Percentiles rank a stretch among this genome's conserved stretches.
phyloP scores from a whole-genome alignment of 2,329 filamentous ascomycete genomes.

The Claviceps paspali region DNA sequence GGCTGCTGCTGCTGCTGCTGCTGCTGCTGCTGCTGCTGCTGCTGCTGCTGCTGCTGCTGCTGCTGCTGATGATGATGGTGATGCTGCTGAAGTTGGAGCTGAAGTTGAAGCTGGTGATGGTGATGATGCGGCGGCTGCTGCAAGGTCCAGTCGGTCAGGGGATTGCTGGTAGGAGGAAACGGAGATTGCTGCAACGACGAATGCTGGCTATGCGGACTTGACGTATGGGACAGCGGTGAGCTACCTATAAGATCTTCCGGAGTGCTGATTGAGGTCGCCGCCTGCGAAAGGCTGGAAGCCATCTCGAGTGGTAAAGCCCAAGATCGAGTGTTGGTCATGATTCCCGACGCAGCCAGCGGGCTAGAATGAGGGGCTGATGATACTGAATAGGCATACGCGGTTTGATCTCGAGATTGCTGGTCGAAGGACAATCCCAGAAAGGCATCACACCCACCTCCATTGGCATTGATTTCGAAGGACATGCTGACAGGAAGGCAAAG shows the following conservation, averaged over 20 bases:
- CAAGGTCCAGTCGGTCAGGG: conserved; percentile 47
- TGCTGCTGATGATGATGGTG: conserved; percentile 38
- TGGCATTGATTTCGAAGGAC: conserved; percentile 46
- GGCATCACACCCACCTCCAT: conserved; percentile 39
- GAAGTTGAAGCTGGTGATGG: conserved; percentile 22
- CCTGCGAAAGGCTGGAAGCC: conserved; percentile 26
- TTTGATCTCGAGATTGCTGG: conserved; percentile 40
- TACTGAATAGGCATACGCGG: conserved; percentile 20
- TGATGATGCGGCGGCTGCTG: conserved; percentile 36
- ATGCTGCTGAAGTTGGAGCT: conserved; percentile 36
- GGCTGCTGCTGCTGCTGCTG: conserved; percentile 28
- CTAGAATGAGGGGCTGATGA: conserved; percentile 14
- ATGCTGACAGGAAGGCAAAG: conserved; percentile 23
- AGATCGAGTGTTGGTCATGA: conserved; percentile 23
- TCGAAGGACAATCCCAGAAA: conserved; percentile 48
- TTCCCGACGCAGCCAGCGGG: conserved; percentile 17
- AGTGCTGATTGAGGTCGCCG: conserved; percentile 29
- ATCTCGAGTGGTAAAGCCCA: conserved; percentile 41
- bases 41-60: conserved; percentile 19
- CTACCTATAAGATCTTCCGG: conserved; percentile 33
- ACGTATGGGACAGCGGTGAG: conserved; percentile 33
- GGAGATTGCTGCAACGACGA: conserved; percentile 37
- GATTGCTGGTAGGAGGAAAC: conserved; percentile 34
- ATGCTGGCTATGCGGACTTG: conserved; percentile 37
- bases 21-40: conserved; percentile 29